phyloP scores from a whole-genome alignment of 768 basidiomycete species.

The Leccinum truebloodii region DNA sequence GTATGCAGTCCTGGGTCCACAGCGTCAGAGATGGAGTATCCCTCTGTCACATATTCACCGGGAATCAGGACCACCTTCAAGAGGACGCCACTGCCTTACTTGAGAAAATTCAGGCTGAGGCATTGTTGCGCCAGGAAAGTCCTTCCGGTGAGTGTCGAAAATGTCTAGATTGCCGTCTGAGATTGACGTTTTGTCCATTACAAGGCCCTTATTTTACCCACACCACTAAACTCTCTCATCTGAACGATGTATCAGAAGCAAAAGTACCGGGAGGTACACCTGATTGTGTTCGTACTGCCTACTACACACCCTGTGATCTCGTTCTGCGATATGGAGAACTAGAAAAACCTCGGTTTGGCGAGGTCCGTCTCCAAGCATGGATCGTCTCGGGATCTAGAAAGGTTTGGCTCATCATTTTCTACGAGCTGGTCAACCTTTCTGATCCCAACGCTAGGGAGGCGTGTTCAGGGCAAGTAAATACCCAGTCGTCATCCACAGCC shows the following conservation, averaged over 20 bases:
- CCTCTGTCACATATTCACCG: conserved; percentile 49
- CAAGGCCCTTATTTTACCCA: conserved; percentile 33
- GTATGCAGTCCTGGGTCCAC: conserved; percentile 32
- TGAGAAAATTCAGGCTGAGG: conserved; percentile 39
- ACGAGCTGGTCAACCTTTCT: not conserved
- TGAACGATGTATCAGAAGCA: conserved; percentile 12
- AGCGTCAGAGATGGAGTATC: conserved; percentile 22
- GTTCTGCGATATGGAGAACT: conserved; percentile 39
- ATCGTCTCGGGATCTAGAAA: conserved; percentile 39
- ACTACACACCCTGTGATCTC: conserved; percentile 31
- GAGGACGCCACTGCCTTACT: conserved; percentile 39
- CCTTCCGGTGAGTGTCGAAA: conserved; percentile 19
- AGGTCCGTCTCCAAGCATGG: conserved; percentile 44
- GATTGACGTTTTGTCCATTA: conserved; percentile 6
- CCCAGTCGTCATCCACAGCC: conserved; percentile 25
- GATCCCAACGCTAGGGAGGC: conserved; percentile 20
- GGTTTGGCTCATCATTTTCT: conserved; percentile 22
- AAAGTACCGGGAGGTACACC: conserved; percentile 30
- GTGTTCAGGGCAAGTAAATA: conserved; percentile 24
- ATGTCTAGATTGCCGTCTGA: not conserved
- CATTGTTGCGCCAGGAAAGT: conserved; percentile 23
- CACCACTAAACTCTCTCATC: conserved; percentile 15
- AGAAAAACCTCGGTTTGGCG: conserved; percentile 33
- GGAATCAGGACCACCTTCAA: conserved; percentile 46
- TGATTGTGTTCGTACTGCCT: conserved; percentile 21